These are phyloP conservation scores for Schwanniomyces pseudopolymorphus DNA, from an alignment of 805 yeast genomes.

Conservation along the genomic window DNA sequence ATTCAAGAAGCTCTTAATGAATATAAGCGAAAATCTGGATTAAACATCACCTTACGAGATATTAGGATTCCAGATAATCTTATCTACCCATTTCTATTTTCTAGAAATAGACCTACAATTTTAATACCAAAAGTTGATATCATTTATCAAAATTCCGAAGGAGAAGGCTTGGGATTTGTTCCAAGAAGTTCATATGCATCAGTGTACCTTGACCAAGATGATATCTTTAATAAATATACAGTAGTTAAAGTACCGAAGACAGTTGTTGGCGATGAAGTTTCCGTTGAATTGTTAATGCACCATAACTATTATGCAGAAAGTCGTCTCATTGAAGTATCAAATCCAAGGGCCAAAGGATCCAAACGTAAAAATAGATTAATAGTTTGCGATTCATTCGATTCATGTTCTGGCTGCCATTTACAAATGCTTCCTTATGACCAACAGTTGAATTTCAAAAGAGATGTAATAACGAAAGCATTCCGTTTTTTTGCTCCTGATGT, in stretches of 20 bases:
- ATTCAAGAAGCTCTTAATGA: slow-evolving; percentile 18
- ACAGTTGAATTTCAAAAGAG: slow-evolving; percentile 34
- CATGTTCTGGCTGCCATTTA: slow-evolving; percentile 43
- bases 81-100: slow-evolving; percentile 23
- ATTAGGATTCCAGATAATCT: slow-evolving; percentile 19
- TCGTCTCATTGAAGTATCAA: slow-evolving; percentile 16
- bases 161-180: slow-evolving; percentile 36
- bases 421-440: slow-evolving; percentile 40
- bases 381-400: slow-evolving; percentile 33
- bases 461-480: slow-evolving; percentile 33
- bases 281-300: slow-evolving; percentile 28
- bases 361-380: slow-evolving; percentile 25
- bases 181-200: slow-evolving; percentile 19
- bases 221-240: slow-evolving; percentile 15
- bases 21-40: slow-evolving; percentile 3
- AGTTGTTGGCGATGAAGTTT: slow-evolving; percentile 36
- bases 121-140: slow-evolving; percentile 18
- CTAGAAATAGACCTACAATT: slow-evolving; percentile 17
- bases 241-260: slow-evolving; percentile 39
- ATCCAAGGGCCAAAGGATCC: slow-evolving; percentile 7
- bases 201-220: slow-evolving; percentile 10
- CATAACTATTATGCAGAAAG: slow-evolving; percentile 31
- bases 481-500: slow-evolving; percentile 31
- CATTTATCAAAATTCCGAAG: slow-evolving; percentile 29
- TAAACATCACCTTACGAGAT: slow-evolving; percentile 11